Evolutionary conservation across 192 early-diverging fungal genomes (phyloP), one percentile per base, ranked within the genome.

Genomic region (Coemansia sp.): DNA sequence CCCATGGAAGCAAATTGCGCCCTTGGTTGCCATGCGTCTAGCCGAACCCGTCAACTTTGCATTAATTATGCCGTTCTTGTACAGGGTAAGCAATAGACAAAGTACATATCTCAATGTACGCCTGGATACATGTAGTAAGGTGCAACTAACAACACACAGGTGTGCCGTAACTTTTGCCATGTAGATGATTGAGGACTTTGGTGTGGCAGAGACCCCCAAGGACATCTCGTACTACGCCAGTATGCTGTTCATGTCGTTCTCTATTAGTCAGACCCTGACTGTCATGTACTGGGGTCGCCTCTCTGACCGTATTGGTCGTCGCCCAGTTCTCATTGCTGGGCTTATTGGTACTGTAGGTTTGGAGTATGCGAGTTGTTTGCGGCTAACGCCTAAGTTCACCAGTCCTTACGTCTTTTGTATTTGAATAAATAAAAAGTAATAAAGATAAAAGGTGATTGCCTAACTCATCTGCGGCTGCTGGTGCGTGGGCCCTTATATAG

Each of bases 11-110:
- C 77, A 76, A 65, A 59, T 86, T 3, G 18, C 49, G 1, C 72
- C 72, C 2, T 54, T 86, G 8, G 24, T 80, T 34, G 64, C 78
- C 2, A 67, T 84, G 16, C 78, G 81, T 1, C 51, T 90, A 59
- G 79, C 86, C n/a, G 93, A 94, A 73, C 93, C 93, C 11, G 75
- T 94, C 68, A 91, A 90, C 61, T 89, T 91, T 38, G 87, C 91
- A 15, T 86, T 94, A 46, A 76, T 93, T 68, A 89, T 95, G 65
- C 96, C 70, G 5, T 72, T 77, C 44, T 34, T 77, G 41, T 77
- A 65, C 61, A 41, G 68, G 71, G 72, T 67, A 63, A 51, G 31
- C 3, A 5, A 12, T 12, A 15, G 36, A 43, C 38, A 40, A 20
- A 34, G 1, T 41, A 1, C 13, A 40, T 18, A 61, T 8, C 6